These are phyloP conservation scores for Amanita molliuscula DNA, from an alignment of 768 basidiomycete species.

Conservation along the genomic window DNA sequence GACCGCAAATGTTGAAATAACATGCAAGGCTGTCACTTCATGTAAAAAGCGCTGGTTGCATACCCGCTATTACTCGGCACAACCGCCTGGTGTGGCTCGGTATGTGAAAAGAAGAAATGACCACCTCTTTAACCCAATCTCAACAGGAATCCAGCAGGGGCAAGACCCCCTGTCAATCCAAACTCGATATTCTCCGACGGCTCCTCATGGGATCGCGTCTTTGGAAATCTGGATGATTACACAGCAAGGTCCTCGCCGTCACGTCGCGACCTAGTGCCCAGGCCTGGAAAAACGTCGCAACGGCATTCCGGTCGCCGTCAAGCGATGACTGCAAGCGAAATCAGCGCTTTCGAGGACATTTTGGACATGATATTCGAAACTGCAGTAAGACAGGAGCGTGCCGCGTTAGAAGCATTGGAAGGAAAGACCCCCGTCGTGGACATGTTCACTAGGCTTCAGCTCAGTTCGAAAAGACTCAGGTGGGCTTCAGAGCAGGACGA, in stretches of 20 bases:
- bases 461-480: slow-evolving; percentile 36
- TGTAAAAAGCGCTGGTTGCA: not conserved
- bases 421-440: slow-evolving; percentile 26
- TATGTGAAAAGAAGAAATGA: not conserved
- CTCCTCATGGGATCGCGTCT: slow-evolving; percentile 45
- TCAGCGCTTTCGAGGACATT: slow-evolving; percentile 59
- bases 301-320: slow-evolving; percentile 21
- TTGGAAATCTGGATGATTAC: slow-evolving; percentile 29
- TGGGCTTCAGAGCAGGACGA: slow-evolving; percentile 44
- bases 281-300: slow-evolving; percentile 3
- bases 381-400: slow-evolving; percentile 9
- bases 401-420: not conserved
- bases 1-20: not conserved
- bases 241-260: slow-evolving; percentile 1
- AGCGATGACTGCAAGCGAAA: slow-evolving; percentile 60
- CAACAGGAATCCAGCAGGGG: not conserved
- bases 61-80: not conserved
- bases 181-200: slow-evolving; percentile 23
- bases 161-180: slow-evolving; percentile 6
- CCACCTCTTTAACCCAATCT: not conserved
- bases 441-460: slow-evolving; percentile 45
- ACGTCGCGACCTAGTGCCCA: not conserved
- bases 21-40: not conserved
- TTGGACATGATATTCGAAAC: slow-evolving; percentile 62
- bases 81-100: not conserved